Conservation (phyloP, 768 basidiomycete genomes). For the Lentinula boryana region DNA sequence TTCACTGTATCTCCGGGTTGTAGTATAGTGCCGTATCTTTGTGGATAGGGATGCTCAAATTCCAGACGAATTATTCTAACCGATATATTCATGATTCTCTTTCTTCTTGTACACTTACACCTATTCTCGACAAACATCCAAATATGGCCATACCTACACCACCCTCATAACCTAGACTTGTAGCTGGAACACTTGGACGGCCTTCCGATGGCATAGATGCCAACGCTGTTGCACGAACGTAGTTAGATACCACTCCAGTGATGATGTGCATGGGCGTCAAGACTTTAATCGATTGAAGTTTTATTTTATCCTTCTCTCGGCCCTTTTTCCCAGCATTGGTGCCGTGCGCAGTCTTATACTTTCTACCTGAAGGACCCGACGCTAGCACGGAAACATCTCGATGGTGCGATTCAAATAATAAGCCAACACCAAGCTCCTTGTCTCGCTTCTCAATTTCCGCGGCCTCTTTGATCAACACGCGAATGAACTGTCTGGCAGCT, state of each 20-base stretch:
- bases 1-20: background rate
- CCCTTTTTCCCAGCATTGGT: constrained; percentile 14
- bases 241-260: constrained; percentile 26
- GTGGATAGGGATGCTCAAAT: background rate
- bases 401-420: background rate
- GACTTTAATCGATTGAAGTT: constrained; percentile 14
- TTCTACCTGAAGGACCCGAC: background rate
- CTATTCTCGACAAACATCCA: constrained; percentile 3
- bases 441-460: constrained; percentile 29
- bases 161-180: background rate
- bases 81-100: background rate
- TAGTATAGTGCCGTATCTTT: background rate
- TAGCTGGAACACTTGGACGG: background rate
- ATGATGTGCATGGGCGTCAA: constrained; percentile 41
- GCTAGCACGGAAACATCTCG: constrained; percentile 8
- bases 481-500: constrained; percentile 26
- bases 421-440: constrained; percentile 14
- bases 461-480: constrained; percentile 29
- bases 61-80: background rate
- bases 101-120: constrained; percentile 6
- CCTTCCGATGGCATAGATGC: background rate
- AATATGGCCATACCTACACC: background rate
- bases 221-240: constrained; percentile 3
- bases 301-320: constrained; percentile 9
- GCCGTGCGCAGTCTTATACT: background rate